These are phyloP conservation scores for Haberlea rhodopensis DNA, from an alignment of 257 asterid species.

Conservation along the genomic window DNA sequence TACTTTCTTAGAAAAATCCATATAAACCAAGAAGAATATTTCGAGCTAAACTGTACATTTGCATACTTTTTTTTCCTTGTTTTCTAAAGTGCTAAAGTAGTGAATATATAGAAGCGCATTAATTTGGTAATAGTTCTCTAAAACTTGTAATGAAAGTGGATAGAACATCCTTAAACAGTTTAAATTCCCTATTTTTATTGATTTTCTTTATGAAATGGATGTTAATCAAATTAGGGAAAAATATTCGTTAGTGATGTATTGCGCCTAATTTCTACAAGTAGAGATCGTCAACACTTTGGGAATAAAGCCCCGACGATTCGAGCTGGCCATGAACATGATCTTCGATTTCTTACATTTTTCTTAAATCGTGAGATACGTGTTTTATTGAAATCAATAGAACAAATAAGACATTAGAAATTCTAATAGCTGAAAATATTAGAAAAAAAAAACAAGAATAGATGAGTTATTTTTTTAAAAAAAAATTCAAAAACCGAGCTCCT, in stretches of 20 bases:
- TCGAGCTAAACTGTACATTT: constrained; percentile 8
- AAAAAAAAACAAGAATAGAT: too few species aligned
- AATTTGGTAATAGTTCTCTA: constrained; percentile 5
- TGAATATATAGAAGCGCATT: not conserved
- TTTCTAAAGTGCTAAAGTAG: constrained; percentile 3
- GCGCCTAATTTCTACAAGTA: constrained; percentile 29
- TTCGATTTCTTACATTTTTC: too few species aligned
- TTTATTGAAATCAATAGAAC: too few species aligned
- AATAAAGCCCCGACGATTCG: too few species aligned
- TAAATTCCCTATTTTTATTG: constrained; percentile 14
- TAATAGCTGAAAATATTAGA: too few species aligned
- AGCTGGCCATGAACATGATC: too few species aligned
- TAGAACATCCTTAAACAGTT: constrained; percentile 23
- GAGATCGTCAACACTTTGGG: too few species aligned
- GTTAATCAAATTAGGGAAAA: constrained; percentile 24
- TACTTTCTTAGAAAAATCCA: constrained; percentile 22
- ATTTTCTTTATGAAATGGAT: constrained; percentile 25
- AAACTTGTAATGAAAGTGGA: constrained; percentile 18
- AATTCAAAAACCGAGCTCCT: too few species aligned
- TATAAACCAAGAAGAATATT: constrained; percentile 15
- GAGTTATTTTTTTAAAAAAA: too few species aligned
- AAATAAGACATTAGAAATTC: too few species aligned
- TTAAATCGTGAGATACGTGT: too few species aligned
- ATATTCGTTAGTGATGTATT: constrained; percentile 17
- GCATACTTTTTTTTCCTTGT: not conserved